Evolutionary conservation across 1,284 basidiomycete species (phyloP).

Genomic region (Coniferiporia weirii): DNA sequence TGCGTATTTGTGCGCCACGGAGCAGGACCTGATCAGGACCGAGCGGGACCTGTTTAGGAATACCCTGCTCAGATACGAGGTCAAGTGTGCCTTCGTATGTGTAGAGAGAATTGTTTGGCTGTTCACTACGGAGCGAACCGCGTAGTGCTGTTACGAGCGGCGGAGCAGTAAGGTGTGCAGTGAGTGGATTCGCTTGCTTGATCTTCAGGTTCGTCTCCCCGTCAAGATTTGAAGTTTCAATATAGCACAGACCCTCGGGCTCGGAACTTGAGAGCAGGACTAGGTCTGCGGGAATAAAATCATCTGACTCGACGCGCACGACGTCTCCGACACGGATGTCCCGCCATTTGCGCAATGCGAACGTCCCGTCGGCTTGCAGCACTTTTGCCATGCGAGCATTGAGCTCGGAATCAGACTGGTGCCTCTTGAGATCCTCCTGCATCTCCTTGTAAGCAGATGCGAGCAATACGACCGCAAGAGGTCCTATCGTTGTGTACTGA

Average conservation of each 20-base stretch:
- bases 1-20: constrained; percentile 92
- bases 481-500: constrained; percentile 91
- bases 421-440: constrained; percentile 96
- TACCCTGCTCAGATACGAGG: constrained; percentile 50
- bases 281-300: constrained; percentile 96
- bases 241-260: constrained; percentile 95
- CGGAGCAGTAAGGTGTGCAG: constrained; percentile 75
- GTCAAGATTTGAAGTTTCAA: constrained; percentile 96
- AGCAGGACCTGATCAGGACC: constrained; percentile 94
- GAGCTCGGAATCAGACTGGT: constrained; percentile 90
- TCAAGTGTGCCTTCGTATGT: constrained; percentile 89
- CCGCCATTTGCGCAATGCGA: constrained; percentile 82
- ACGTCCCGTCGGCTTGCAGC: constrained; percentile 60
- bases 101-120: constrained; percentile 96
- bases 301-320: constrained; percentile 85
- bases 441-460: constrained; percentile 97
- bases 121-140: constrained; percentile 87
- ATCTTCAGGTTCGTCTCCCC: constrained; percentile 99
- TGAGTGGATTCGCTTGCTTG: constrained; percentile 89
- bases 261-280: constrained; percentile 87
- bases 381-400: constrained; percentile 84
- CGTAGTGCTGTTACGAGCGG: constrained; percentile 67
- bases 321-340: constrained; percentile 90
- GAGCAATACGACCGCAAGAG: constrained; percentile 83
- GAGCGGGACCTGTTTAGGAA: constrained; percentile 79